Evolutionary conservation across 257 asterid genomes (phyloP).

Genomic region (Solanum pimpinellifolium): DNA sequence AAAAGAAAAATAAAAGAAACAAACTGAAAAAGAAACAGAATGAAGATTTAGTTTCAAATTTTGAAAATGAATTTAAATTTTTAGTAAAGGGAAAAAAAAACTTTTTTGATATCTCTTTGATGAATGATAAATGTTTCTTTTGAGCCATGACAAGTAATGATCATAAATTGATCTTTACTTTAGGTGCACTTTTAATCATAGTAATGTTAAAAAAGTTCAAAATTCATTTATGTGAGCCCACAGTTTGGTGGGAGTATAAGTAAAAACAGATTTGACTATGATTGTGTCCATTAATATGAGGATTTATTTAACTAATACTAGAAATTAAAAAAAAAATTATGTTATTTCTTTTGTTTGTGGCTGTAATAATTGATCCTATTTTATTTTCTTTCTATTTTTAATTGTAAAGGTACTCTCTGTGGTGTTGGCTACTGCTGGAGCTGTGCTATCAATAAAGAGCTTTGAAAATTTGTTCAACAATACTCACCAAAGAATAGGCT

Average conservation of each 20-base stretch:
- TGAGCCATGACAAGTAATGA: constrained; percentile 17
- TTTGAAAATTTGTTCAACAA: constrained; percentile 73
- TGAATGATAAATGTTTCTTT: constrained; percentile 6
- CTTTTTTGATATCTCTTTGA: neutral
- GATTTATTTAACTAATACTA: neutral
- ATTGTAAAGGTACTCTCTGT: constrained; percentile 39
- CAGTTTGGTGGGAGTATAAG: constrained; percentile 15
- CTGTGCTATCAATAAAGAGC: constrained; percentile 52
- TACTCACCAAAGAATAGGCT: constrained; percentile 70
- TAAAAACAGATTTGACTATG: neutral
- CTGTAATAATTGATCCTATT: neutral
- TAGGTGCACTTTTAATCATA: constrained; percentile 20
- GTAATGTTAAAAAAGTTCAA: constrained; percentile 1
- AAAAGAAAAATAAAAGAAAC: too few relatives aligned
- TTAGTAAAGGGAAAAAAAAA: neutral
- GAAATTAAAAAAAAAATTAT: neutral
- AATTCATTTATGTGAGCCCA: constrained; percentile 22
- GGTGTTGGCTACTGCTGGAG: constrained; percentile 58
- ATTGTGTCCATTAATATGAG: neutral
- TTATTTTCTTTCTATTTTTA: neutral
- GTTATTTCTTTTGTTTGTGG: neutral
- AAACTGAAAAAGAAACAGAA: too few relatives aligned
- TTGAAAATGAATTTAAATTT: neutral
- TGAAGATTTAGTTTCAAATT: neutral
- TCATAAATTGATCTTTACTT: neutral